phyloP scores from a whole-genome alignment of 495 filamentous ascomycete genomes.

The Talaromyces stipitatus region DNA sequence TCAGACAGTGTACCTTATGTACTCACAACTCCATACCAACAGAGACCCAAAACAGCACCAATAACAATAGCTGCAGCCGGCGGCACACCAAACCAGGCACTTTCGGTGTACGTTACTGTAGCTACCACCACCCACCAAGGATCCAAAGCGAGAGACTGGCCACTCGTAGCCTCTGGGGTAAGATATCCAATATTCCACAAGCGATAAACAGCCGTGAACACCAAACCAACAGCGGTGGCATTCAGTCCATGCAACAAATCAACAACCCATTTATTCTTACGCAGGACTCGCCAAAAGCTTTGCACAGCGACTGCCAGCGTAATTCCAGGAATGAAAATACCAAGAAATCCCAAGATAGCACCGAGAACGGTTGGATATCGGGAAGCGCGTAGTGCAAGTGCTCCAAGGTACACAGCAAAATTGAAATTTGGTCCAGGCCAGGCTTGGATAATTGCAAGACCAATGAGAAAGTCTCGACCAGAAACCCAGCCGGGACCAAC shows the following conservation, averaged over 20 bases:
- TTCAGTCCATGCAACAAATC: slow-evolving; percentile 61
- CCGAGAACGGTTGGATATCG: slow-evolving; percentile 38
- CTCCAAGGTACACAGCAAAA: slow-evolving; percentile 72
- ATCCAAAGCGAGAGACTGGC: slow-evolving; percentile 53
- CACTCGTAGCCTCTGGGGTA: slow-evolving; percentile 28
- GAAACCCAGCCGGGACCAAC: slow-evolving; percentile 76
- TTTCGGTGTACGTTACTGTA: slow-evolving; percentile 54
- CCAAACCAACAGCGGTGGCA: slow-evolving; percentile 67
- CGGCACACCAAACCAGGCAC: slow-evolving; percentile 51
- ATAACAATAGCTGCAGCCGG: slow-evolving; percentile 57
- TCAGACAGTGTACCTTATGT: too few relatives aligned
- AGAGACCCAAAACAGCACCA: slow-evolving; percentile 57
- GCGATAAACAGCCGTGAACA: slow-evolving; percentile 81
- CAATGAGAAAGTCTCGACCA: slow-evolving; percentile 72
- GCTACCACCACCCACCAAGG: slow-evolving; percentile 71
- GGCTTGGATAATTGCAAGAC: slow-evolving; percentile 74
- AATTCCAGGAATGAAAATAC: slow-evolving; percentile 68
- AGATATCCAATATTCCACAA: slow-evolving; percentile 75
- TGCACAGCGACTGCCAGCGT: slow-evolving; percentile 58
- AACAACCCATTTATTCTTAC: slow-evolving; percentile 46
- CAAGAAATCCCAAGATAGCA: slow-evolving; percentile 58
- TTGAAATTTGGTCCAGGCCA: slow-evolving; percentile 89
- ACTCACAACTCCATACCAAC: slow-evolving; percentile 54
- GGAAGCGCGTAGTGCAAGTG: slow-evolving; percentile 42
- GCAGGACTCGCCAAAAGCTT: slow-evolving; percentile 59